A percentile compares a stretch with the other conserved stretches of the same genome.
These are phyloP conservation scores for Thermomucor indicae-seudaticae DNA, from an alignment of 371 early-diverging fungal genomes.

Conservation along the genomic window DNA sequence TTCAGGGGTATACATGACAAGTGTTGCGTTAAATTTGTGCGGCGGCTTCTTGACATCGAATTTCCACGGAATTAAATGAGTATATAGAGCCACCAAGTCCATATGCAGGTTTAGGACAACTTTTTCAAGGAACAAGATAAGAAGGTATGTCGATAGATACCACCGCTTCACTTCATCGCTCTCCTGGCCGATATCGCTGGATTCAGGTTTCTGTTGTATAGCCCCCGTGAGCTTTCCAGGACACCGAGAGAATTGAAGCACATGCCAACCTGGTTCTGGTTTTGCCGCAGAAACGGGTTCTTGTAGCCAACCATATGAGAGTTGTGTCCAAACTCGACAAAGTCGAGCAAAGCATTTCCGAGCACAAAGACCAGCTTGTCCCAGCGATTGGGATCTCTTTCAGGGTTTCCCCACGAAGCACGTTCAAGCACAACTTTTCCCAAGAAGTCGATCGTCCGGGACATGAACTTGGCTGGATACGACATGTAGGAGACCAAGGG, in stretches of 20 bases:
- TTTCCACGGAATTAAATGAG: background rate
- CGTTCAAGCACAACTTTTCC: background rate
- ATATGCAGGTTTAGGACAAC: conserved; percentile 10
- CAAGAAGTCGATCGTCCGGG: background rate
- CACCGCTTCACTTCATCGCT: conserved; percentile 1
- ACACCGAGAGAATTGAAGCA: no score
- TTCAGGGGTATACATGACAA: background rate
- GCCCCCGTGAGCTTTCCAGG: background rate
- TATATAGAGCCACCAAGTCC: conserved; percentile 3
- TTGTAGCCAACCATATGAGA: background rate
- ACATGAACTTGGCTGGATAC: conserved; percentile 1
- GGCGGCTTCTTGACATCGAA: conserved; percentile 1
- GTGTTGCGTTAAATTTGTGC: background rate
- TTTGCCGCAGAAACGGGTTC: background rate
- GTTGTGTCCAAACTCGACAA: conserved; percentile 1
- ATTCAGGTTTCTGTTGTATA: background rate
- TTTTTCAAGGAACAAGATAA: conserved; percentile 3
- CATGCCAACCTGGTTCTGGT: background rate
- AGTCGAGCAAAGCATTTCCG: conserved; percentile 5
- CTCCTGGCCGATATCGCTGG: conserved; percentile 1
- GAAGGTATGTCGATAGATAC: conserved; percentile 7
- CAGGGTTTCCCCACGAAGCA: conserved; percentile 4
- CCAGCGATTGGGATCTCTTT: conserved; percentile 5
- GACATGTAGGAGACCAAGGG: background rate
- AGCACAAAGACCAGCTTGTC: conserved; percentile 6